Evolutionary conservation across 345 rosid genomes (phyloP), one percentile per base, ranked within the genome.

Genomic region (Brassica incana): DNA sequence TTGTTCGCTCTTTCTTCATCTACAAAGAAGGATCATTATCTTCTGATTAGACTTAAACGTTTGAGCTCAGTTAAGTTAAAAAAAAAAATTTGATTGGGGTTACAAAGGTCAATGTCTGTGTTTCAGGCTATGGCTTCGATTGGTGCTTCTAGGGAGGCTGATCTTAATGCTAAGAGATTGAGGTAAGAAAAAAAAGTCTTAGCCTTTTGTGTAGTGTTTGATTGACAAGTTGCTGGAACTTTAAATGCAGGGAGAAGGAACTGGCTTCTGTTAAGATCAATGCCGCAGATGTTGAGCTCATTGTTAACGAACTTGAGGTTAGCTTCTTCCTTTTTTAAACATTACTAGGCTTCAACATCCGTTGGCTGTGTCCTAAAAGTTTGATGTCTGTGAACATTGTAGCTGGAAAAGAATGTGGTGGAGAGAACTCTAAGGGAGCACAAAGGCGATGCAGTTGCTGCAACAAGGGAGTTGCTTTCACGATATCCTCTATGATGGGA

Each of bases 81-180:
- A 36, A 45, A 43, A 8, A 72, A 2, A 58, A 18, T 18, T 33
- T 38, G 56, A 45, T 12, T 58, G 8, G 11, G 12, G 58, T 69
- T 43, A 59, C 64, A 8, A 43, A 40, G 10, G 78, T 68, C n/a
- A 6, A 0, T 75, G 16, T 67, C 9, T 4, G 40, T 80, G 72
- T 76, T 61, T 23, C 85, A 92, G 99, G 99, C 99, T 8, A 93
- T 95, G 99, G 98, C 99, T 35, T 95, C 98, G 3, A 93, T 95
- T 77, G 90, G 92, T 62, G 90, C 97, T 0, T 89, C 97, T 11
- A 88, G 88, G 1, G 98, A 89, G 72, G 98, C 92, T 0, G 97
- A 93, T 78, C 83, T 89, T 71, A 89, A 93, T 52, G 98, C 98
- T 50, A 88, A 89, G 91, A 90, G 91, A 83, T 9, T 95, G 83